Evolutionary conservation across 2,329 filamentous ascomycete species (phyloP), one percentile per base, ranked within the genome.

Genomic region (Fusarium aywerte): DNA sequence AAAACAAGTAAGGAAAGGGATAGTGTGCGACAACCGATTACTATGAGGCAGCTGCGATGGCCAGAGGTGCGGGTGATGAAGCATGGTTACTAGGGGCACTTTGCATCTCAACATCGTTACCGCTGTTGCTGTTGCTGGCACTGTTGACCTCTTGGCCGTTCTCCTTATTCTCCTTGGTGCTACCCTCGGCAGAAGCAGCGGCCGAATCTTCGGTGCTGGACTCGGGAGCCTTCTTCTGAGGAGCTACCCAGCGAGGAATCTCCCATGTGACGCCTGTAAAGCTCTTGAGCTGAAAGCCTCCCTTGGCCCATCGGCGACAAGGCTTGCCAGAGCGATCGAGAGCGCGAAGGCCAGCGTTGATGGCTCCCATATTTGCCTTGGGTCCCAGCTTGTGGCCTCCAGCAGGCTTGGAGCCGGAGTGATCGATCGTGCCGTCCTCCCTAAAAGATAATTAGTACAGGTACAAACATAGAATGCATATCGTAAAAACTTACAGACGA

Each of bases 351-450:
- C 93, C 92, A 54, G 96, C 96, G 76, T 99, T 99, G 84, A 99
- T 99, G 61, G 95, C 95, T 67, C 96, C 96, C 74, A 95, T 92
- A 78, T 97, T 98, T 50, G 95, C 95, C 80, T 97, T 98, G 70
- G 96, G 96, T 5, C 95, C 95, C 25, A 98, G 90, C 78, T 97
- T 97, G 80, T 95, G 92, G 49, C 84, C 83, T 54, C 84, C 84
- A 7, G 82, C 81, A 43, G 83, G 80, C 72, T 84, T 78, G 63
- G 81, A 75, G 70, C 82, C 80, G 74, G 82, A 82, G 70, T 87
- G 84, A 71, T 90, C 88, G 74, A 87, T 84, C 29, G 84, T 84
- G 29, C 87, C 87, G 71, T 90, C 88, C 73, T 90, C 88, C 68
- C 88, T 90, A 61, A 51, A 49, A 58, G 33, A 29, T 54, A 58